These are phyloP conservation scores for Jackrogersella minutella DNA, from an alignment of 495 filamentous ascomycete species.

Conservation along the genomic window DNA sequence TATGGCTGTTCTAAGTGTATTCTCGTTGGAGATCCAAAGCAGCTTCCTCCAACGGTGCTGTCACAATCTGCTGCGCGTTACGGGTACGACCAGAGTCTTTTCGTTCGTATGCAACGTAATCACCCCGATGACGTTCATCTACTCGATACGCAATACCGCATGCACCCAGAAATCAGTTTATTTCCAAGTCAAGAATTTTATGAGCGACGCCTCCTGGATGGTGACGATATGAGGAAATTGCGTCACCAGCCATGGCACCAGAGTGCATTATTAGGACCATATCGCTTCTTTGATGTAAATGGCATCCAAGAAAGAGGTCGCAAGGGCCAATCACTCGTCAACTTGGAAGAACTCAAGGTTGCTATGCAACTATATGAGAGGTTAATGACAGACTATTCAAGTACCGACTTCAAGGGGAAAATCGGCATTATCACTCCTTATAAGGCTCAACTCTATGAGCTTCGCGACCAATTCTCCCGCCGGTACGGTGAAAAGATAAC, in stretches of 20 bases:
- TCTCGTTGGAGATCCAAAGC: slow-evolving; percentile 96
- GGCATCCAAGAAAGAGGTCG: slow-evolving; percentile 81
- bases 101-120: slow-evolving; percentile 96
- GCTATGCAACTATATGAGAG: slow-evolving; percentile 85
- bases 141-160: slow-evolving; percentile 95
- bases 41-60: slow-evolving; percentile 93
- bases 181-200: slow-evolving; percentile 95
- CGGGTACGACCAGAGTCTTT: slow-evolving; percentile 96
- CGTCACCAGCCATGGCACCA: slow-evolving; percentile 85
- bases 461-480: slow-evolving; percentile 73
- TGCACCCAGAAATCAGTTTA: slow-evolving; percentile 93
- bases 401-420: slow-evolving; percentile 77
- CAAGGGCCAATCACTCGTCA: slow-evolving; percentile 87
- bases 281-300: slow-evolving; percentile 96
- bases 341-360: slow-evolving; percentile 82
- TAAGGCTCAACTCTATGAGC: slow-evolving; percentile 85
- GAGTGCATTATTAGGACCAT: slow-evolving; percentile 81
- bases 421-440: slow-evolving; percentile 98
- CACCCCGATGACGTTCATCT: slow-evolving; percentile 90
- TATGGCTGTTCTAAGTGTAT: slow-evolving; percentile 98
- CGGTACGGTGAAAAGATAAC: slow-evolving; percentile 78
- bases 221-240: slow-evolving; percentile 77
- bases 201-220: slow-evolving; percentile 84
- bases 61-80: slow-evolving; percentile 91
- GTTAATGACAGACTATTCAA: slow-evolving; percentile 73